Conservation (phyloP, 345 rosid genomes). For the Lepidium didymum region DNA sequence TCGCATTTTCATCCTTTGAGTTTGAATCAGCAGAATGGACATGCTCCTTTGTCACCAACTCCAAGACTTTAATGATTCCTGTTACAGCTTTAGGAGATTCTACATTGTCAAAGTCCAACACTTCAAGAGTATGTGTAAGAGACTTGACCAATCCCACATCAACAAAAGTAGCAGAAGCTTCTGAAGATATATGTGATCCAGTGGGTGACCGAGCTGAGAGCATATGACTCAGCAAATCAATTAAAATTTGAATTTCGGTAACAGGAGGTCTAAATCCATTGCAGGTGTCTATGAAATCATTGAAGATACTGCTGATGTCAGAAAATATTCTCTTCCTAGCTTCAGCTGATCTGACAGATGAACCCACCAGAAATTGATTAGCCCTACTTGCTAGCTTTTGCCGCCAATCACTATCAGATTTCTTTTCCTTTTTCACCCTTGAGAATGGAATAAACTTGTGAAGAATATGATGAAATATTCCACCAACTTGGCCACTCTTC, state of each 20-base stretch:
- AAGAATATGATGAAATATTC: constrained; percentile 79
- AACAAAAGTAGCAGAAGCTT: constrained; percentile 83
- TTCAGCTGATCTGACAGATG: constrained; percentile 86
- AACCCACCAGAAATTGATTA: constrained; percentile 78
- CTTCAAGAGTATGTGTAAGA: constrained; percentile 68
- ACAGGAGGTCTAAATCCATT: constrained; percentile 53
- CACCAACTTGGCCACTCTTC: constrained; percentile 41
- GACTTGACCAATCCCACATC: constrained; percentile 86
- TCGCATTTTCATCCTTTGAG: constrained; percentile 57
- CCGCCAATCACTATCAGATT: constrained; percentile 81
- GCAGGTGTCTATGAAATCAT: constrained; percentile 55
- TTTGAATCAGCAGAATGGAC: constrained; percentile 54
- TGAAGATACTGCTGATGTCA: constrained; percentile 61
- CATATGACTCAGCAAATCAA: constrained; percentile 85
- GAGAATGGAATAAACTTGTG: constrained; percentile 66
- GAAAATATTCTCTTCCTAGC: constrained; percentile 78
- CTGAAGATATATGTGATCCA: constrained; percentile 72
- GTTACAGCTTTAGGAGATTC: constrained; percentile 86
- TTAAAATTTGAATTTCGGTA: constrained; percentile 53
- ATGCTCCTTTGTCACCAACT: constrained; percentile 90
- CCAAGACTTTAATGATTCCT: constrained; percentile 76
- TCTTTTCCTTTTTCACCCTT: constrained; percentile 59
- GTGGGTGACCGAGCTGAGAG: constrained; percentile 74
- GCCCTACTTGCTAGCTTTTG: constrained; percentile 76
- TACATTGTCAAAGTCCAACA: constrained; percentile 78